These are phyloP conservation scores for Poronia punctata DNA, from an alignment of 495 filamentous ascomycete genomes.

Conservation along the genomic window DNA sequence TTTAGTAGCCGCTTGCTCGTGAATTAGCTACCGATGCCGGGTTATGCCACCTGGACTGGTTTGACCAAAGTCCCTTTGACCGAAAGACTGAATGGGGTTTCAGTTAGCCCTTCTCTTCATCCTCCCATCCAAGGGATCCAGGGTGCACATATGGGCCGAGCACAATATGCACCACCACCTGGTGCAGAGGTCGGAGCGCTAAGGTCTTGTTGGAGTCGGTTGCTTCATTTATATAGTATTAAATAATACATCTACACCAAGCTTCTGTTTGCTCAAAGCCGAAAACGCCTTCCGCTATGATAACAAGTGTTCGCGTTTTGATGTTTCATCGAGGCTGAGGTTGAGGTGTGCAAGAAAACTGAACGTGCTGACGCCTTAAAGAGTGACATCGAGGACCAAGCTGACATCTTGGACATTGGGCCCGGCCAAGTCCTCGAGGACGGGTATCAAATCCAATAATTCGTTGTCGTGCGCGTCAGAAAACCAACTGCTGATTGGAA, in stretches of 20 bases:
- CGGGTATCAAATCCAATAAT: conserved; percentile 93
- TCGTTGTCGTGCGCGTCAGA: conserved; percentile 99
- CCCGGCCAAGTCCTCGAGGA: conserved; percentile 93
- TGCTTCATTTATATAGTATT: conserved; percentile 29
- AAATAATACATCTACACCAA: conserved; percentile 36
- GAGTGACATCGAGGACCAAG: conserved; percentile 90
- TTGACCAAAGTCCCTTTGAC: too few relatives aligned
- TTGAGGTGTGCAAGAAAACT: conserved; percentile 28
- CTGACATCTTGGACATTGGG: conserved; percentile 89
- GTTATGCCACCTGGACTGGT: too few relatives aligned
- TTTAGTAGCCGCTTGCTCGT: too few relatives aligned
- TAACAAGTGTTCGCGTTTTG: conserved; percentile 23
- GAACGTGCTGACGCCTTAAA: conserved; percentile 48
- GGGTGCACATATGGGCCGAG: conserved; percentile 2
- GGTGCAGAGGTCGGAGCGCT: conserved; percentile 4
- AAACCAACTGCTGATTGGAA: conserved; percentile 99
- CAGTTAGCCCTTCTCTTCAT: conserved; percentile 1
- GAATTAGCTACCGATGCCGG: too few relatives aligned
- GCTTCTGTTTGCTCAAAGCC: conserved; percentile 29
- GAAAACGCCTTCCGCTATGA: conserved; percentile 47
- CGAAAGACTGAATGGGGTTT: too few relatives aligned
- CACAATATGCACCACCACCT: conserved; percentile 2
- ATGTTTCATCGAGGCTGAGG: conserved; percentile 16
- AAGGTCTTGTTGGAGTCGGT: conserved; percentile 5
- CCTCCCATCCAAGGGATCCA: background rate